Percentiles rank a stretch among this genome's conserved stretches.
These are phyloP conservation scores for Chiua virens DNA, from an alignment of 768 basidiomycete species.

Conservation along the genomic window DNA sequence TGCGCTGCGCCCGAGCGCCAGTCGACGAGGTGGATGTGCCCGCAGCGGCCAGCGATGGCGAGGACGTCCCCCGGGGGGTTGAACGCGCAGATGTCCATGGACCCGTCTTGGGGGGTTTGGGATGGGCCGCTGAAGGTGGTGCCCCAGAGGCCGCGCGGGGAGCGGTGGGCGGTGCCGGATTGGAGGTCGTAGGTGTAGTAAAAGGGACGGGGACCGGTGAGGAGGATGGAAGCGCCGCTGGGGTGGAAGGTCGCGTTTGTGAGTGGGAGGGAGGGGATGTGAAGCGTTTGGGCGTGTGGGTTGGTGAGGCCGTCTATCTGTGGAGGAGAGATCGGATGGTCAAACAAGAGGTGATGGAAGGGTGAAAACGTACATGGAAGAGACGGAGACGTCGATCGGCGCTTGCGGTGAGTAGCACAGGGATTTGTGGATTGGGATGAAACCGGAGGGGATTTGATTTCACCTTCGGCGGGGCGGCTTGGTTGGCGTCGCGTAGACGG, in stretches of 20 bases:
- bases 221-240: constrained; percentile 74
- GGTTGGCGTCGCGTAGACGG: constrained; percentile 88
- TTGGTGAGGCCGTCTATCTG: constrained; percentile 94
- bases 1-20: constrained; percentile 88
- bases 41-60: constrained; percentile 70
- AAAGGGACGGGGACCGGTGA: constrained; percentile 87
- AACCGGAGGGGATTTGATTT: constrained; percentile 80
- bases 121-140: constrained; percentile 52
- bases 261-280: constrained; percentile 84
- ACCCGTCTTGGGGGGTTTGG: constrained; percentile 38
- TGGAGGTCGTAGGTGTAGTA: constrained; percentile 95
- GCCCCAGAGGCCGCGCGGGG: constrained; percentile 77
- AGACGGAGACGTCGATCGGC: constrained; percentile 86
- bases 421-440: constrained; percentile 81
- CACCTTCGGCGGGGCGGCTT: constrained; percentile 67
- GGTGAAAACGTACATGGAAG: constrained; percentile 70
- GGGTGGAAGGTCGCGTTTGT: constrained; percentile 85
- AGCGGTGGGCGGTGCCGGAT: constrained; percentile 60
- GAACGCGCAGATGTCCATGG: constrained; percentile 73
- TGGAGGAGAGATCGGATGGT: not conserved
- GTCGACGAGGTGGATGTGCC: constrained; percentile 86
- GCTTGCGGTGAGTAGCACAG: constrained; percentile 83
- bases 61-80: constrained; percentile 60
- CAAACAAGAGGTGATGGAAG: not conserved
- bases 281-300: constrained; percentile 87